Evolutionary conservation across 1,284 basidiomycete genomes (phyloP), one percentile per base, ranked within the genome.

Genomic region (Gomphus bonarii): DNA sequence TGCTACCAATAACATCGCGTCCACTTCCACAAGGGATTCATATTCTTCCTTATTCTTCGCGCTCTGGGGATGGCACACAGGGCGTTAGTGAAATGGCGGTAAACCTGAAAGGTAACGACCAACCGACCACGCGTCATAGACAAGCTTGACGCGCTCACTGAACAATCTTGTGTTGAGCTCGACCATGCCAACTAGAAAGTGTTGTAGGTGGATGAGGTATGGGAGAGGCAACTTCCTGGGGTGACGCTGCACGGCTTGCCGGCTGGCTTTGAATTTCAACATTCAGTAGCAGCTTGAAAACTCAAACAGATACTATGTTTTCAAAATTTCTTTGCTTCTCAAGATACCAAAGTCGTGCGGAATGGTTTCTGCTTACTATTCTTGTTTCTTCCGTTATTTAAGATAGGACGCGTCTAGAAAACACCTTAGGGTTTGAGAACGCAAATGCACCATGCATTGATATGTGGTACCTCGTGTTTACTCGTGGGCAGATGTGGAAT

Each of bases 51-150:
- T 80, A 63, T 82, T 75, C 62, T 68, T 75, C 57, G 82, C 80
- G 68, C 71, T 78, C 87, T 77, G 53, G 63, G 40, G 30, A 57
- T 22, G 20, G 57, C 57, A 16, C n/a, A 11, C 10, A 14, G 14
- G 47, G 20, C 12, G 16, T 44, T 57, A 31, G 51, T 38, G 46
- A 58, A 49, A 56, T 56, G 46, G 53, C 30, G 12, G 51, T 42
- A 14, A 35, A 36, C 30, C 36, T 20, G 54, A 31, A 58, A 44
- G 25, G 18, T 28, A 22, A 35, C 52, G 47, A 73, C 87, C 64
- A 66, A 91, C 89, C 62, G 79, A 80, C 91, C 90, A 92, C 49
- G 77, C 75, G 62, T 84, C 77, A 62, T 87, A 82, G 50, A 93
- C 74, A 59, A 73, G 75, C 67, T 81, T 78, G 20, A 90, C 70